Evolutionary conservation across 495 filamentous ascomycete genomes (phyloP).

Genomic region (Platismatia glauca): DNA sequence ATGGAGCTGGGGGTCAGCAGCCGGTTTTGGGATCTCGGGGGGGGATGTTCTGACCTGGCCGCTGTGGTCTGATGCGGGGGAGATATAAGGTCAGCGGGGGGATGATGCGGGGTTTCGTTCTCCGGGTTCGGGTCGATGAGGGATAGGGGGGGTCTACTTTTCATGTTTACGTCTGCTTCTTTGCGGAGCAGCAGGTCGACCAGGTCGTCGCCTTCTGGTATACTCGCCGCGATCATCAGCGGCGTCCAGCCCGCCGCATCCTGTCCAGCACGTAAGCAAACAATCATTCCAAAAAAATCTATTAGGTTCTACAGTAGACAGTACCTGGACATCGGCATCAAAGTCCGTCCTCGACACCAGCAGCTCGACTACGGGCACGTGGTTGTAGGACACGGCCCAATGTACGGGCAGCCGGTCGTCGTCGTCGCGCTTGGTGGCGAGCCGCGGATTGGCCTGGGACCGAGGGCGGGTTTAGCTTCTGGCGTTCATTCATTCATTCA

Average conservation of each 20-base stretch:
- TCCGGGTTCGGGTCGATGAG: not conserved
- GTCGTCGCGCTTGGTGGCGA: constrained; percentile 65
- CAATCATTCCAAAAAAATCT: not conserved
- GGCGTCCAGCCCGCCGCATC: constrained; percentile 91
- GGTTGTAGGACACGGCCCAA: constrained; percentile 87
- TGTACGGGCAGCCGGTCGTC: constrained; percentile 90
- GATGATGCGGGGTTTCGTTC: not conserved
- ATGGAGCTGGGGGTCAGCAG: no score
- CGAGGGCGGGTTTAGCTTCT: not conserved
- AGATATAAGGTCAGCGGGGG: not conserved
- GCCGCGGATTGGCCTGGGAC: constrained; percentile 64
- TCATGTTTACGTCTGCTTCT: constrained; percentile 72
- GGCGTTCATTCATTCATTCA: no score
- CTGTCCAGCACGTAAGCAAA: constrained; percentile 28
- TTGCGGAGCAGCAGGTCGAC: constrained; percentile 69
- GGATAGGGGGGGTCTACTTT: constrained; percentile 44
- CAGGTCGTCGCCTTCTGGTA: constrained; percentile 45
- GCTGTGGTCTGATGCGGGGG: constrained; percentile 4
- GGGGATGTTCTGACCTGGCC: constrained; percentile 9
- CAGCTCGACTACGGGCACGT: constrained; percentile 61
- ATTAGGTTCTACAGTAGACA: not conserved
- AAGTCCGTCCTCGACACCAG: constrained; percentile 63
- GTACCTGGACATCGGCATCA: constrained; percentile 77
- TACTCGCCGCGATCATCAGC: constrained; percentile 82
- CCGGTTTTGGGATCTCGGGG: no score